Conservation (phyloP, 2,329 filamentous ascomycete genomes). For the Aspergillus tubingensis region DNA sequence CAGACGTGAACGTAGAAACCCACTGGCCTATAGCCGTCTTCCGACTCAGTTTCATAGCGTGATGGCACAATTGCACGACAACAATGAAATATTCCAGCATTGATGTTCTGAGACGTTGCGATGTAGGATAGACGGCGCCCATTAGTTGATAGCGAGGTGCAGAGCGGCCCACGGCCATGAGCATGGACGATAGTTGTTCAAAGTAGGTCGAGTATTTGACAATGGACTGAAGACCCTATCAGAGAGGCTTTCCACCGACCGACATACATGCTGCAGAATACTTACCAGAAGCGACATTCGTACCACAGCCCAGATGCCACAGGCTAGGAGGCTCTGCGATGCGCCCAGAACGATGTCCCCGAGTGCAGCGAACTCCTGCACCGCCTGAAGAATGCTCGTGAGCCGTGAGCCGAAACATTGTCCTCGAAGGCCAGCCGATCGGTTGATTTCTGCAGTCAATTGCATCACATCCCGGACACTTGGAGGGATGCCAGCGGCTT, state of each 20-base stretch:
- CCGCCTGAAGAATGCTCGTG: neutral
- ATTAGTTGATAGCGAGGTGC: neutral
- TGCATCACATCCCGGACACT: conserved; percentile 3
- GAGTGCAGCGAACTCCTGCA: no score
- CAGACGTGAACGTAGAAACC: neutral
- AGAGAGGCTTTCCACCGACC: neutral
- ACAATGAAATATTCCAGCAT: conserved; percentile 6
- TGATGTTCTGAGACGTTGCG: neutral
- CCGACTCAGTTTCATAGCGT: neutral
- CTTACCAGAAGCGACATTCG: neutral
- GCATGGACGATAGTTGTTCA: no score
- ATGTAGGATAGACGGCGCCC: neutral
- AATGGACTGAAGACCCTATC: neutral
- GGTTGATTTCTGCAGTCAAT: neutral
- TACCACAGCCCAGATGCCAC: no score
- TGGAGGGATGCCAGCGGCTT: neutral
- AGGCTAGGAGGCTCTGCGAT: no score
- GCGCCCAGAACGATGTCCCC: no score
- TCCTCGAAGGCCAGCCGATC: neutral
- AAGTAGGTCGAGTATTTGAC: neutral
- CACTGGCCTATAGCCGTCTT: neutral
- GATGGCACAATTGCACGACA: neutral
- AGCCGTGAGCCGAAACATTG: neutral
- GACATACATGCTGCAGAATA: no score
- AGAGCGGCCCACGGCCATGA: no score